Evolutionary conservation across 306 rosid species (phyloP).

Genomic region (Corylus americana): DNA sequence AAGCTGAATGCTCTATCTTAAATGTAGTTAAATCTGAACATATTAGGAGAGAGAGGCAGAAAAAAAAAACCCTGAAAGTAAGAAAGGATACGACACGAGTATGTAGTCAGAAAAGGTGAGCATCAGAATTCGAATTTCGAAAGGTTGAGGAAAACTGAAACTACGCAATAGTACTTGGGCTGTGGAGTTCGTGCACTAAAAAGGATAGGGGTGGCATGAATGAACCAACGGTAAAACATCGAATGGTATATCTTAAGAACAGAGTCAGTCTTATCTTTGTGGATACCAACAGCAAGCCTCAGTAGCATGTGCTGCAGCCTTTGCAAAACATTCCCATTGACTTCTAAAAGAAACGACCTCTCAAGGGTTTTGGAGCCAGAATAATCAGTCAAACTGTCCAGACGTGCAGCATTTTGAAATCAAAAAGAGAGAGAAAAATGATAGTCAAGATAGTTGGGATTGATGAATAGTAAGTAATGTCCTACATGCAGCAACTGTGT

Average conservation of each 20-base stretch:
- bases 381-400: too few species aligned
- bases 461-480: too few species aligned
- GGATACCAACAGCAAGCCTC: slow-evolving; percentile 57
- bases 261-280: slow-evolving; percentile 80
- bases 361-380: slow-evolving; percentile 88
- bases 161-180: slow-evolving; percentile 53
- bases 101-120: neutral
- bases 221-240: slow-evolving; percentile 95
- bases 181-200: slow-evolving; percentile 92
- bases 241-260: slow-evolving; percentile 74
- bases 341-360: slow-evolving; percentile 85
- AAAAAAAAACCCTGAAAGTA: too few species aligned
- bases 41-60: neutral
- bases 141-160: neutral
- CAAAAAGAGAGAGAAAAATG: too few species aligned
- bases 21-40: too few species aligned
- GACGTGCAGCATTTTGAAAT: too few species aligned
- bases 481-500: too few species aligned
- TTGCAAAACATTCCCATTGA: slow-evolving; percentile 76
- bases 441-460: too few species aligned
- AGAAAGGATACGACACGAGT: neutral
- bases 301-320: slow-evolving; percentile 96
- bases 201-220: slow-evolving; percentile 94
- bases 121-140: slow-evolving; percentile 1
- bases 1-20: too few species aligned